Conservation (phyloP, 2,329 filamentous ascomycete genomes). For the Lachnellula arida region DNA sequence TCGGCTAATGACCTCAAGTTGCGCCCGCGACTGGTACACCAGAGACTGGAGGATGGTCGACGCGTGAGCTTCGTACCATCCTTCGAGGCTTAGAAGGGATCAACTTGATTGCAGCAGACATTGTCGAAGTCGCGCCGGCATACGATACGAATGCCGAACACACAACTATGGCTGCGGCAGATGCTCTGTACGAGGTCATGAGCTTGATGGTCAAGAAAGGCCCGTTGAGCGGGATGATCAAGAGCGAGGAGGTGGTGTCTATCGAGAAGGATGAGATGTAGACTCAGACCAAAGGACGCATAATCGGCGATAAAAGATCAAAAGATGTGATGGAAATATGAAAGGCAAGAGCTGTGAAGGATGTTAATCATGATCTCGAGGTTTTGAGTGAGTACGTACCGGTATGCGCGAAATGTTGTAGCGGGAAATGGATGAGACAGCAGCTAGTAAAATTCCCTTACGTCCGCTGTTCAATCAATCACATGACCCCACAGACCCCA, state of each 20-base stretch:
- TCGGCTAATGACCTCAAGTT: constrained; percentile 37
- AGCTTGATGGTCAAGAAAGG: constrained; percentile 79
- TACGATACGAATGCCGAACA: constrained; percentile 70
- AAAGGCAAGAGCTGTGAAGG: no score
- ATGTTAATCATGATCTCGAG: no score
- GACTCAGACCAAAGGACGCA: neutral
- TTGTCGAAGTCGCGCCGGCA: constrained; percentile 69
- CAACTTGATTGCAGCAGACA: constrained; percentile 65
- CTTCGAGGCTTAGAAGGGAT: constrained; percentile 63
- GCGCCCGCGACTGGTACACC: constrained; percentile 71
- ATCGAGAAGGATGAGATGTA: constrained; percentile 22
- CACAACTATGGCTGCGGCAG: constrained; percentile 68
- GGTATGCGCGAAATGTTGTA: no score
- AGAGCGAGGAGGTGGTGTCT: constrained; percentile 12
- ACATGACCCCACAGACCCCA: neutral
- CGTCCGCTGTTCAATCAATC: neutral
- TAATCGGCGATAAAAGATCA: neutral
- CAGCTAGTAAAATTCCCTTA: neutral
- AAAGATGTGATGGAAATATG: neutral
- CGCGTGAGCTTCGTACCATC: constrained; percentile 67
- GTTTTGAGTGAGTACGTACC: no score
- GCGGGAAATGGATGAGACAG: neutral
- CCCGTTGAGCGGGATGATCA: constrained; percentile 51
- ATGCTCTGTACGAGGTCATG: constrained; percentile 73
- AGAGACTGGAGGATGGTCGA: constrained; percentile 73